Percentiles rank a stretch among this genome's conserved stretches.
These are phyloP conservation scores for Populus hybrid DNA, from an alignment of 441 rosid species.

Conservation along the genomic window DNA sequence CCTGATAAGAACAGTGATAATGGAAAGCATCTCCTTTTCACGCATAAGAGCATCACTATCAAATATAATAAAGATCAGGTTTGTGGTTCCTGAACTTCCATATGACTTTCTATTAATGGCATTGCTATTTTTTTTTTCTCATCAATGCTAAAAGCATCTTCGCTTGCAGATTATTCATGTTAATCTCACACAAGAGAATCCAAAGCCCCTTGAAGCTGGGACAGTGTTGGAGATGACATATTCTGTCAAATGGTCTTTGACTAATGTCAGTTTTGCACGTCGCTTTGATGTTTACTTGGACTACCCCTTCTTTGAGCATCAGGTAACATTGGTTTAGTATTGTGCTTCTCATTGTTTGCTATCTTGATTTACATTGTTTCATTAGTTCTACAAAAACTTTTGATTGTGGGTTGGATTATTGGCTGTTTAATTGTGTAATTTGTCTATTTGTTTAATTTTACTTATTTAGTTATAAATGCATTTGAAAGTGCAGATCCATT, in stretches of 20 bases:
- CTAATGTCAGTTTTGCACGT: conserved; percentile 72
- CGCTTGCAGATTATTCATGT: conserved; percentile 81
- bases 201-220: conserved; percentile 74
- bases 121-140: not conserved
- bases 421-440: not conserved
- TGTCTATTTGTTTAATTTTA: not conserved
- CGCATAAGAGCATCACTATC: conserved; percentile 70
- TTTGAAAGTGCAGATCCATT: conserved; percentile 70
- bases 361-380: conserved; percentile 1
- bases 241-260: conserved; percentile 76
- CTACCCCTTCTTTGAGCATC: conserved; percentile 96
- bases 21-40: conserved; percentile 72
- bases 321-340: conserved; percentile 43
- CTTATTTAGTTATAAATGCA: conserved; percentile 16
- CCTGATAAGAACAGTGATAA: conserved; percentile 75
- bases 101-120: conserved; percentile 14
- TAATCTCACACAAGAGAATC: conserved; percentile 75
- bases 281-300: conserved; percentile 95
- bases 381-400: not conserved
- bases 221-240: conserved; percentile 69
- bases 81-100: conserved; percentile 24
- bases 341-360: not conserved
- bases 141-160: not conserved
- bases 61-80: conserved; percentile 88
- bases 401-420: not conserved